Evolutionary conservation across 345 rosid genomes (phyloP), one percentile per base, ranked within the genome.

Genomic region (Punica granatum): DNA sequence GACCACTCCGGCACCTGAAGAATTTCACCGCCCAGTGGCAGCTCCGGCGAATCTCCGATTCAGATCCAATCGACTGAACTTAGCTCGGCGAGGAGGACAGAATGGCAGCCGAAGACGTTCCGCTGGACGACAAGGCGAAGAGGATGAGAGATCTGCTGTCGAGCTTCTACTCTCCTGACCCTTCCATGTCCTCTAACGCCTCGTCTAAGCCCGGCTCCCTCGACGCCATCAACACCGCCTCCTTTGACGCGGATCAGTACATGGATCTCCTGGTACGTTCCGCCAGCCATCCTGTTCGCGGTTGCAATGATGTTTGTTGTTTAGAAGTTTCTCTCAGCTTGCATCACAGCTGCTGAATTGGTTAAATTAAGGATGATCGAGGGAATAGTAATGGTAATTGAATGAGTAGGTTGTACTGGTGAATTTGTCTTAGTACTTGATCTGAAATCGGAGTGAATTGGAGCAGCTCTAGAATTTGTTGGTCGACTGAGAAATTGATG

Each of bases 131-230:
- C 60, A 95, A 95, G 80, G 99, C 99, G 64, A 95, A 90, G 93
- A 84, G 99, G 72, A 95, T 82, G 97, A 88, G 99, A 76, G 99
- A 95, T 90, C 94, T 95, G 76, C 70, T 95, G 19, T 88, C 98
- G 65, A 95, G 98, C 85, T 95, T 95, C 78, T 95, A 95, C 78
- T 77, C 92, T 73, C 97, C 98, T 11, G 96, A 88, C 82, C 98
- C 93, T 78, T 80, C 96, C n/a, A 59, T 80, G 58, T 61, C 88
- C 4, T 41, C 89, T 0, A 53, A 54, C 69, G 62, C 66, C 59
- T 67, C 88, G 37, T 77, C 91, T 9, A 83, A 77, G 67, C 68
- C 21, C 71, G 65, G 72, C 46, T 76, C 94, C n/a, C 77, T 94
- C 48, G 99, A 94, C 70, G 79, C 90, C 80, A 91, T 94, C 76